These are phyloP conservation scores for Starmerella geochares DNA, from an alignment of 805 yeast genomes.

Conservation along the genomic window DNA sequence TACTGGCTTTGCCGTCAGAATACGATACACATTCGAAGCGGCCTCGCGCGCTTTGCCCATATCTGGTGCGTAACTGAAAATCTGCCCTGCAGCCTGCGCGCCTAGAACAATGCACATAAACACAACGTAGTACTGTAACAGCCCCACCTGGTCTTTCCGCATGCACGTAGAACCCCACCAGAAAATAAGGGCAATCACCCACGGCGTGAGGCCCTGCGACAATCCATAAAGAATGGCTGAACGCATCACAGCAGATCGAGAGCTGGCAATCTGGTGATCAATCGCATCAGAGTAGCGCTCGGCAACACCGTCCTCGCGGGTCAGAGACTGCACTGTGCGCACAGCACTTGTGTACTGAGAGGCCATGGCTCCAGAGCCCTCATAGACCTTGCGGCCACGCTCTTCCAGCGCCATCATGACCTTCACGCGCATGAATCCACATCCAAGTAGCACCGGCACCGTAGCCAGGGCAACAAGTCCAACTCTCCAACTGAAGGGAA, in stretches of 20 bases:
- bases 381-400: slow-evolving; percentile 34
- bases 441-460: slow-evolving; percentile 34
- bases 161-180: slow-evolving; percentile 37
- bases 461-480: slow-evolving; percentile 35
- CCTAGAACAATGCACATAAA: slow-evolving; percentile 35
- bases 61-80: slow-evolving; percentile 37
- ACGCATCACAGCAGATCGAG: slow-evolving; percentile 25
- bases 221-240: slow-evolving; percentile 34
- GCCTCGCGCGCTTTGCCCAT: slow-evolving; percentile 37
- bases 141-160: slow-evolving; percentile 27
- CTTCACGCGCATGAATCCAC: slow-evolving; percentile 34
- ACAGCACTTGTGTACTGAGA: slow-evolving; percentile 35
- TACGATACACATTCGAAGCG: slow-evolving; percentile 29
- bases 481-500: slow-evolving; percentile 35
- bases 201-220: slow-evolving; percentile 35
- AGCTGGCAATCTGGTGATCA: slow-evolving; percentile 28
- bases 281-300: slow-evolving; percentile 28
- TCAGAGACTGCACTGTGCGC: slow-evolving; percentile 35
- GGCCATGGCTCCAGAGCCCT: slow-evolving; percentile 35
- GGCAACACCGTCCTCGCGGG: slow-evolving; percentile 35
- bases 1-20: slow-evolving; percentile 31
- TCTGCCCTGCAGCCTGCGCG: slow-evolving; percentile 36
- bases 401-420: slow-evolving; percentile 31
- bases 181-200: slow-evolving; percentile 36
- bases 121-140: slow-evolving; percentile 34